Percentiles rank a stretch among this genome's conserved stretches.
Conservation (phyloP, 2,329 filamentous ascomycete genomes). For the Aspergillus clavatus region DNA sequence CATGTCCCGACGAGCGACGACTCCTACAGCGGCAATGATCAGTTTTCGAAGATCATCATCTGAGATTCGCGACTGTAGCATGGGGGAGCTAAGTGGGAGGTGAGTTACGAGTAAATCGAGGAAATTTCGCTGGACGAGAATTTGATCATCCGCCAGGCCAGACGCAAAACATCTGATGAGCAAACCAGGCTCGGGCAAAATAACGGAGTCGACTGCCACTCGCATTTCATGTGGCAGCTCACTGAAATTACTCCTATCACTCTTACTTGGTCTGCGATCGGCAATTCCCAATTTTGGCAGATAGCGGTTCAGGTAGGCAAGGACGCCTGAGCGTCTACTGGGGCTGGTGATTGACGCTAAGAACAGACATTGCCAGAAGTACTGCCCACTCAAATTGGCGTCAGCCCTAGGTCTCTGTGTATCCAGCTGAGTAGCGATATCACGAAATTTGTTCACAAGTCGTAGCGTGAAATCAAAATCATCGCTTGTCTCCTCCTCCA, state of each 20-base stretch:
- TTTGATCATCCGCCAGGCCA: constrained; percentile 78
- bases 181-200: constrained; percentile 79
- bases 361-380: constrained; percentile 98
- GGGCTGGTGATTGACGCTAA: constrained; percentile 86
- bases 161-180: constrained; percentile 88
- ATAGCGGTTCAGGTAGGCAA: constrained; percentile 77
- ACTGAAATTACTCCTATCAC: constrained; percentile 25
- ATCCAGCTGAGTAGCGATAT: constrained; percentile 51
- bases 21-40: constrained; percentile 74
- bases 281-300: constrained; percentile 64
- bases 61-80: constrained; percentile 71
- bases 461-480: constrained; percentile 86
- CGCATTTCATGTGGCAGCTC: constrained; percentile 25
- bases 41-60: constrained; percentile 73
- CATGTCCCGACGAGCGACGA: constrained; percentile 90
- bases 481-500: constrained; percentile 95
- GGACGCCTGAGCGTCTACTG: constrained; percentile 74
- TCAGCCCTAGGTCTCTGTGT: constrained; percentile 47
- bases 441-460: constrained; percentile 72
- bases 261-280: constrained; percentile 28
- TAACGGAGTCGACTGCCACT: constrained; percentile 44
- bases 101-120: constrained; percentile 88
- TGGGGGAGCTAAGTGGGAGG: constrained; percentile 74
- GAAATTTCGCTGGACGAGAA: constrained; percentile 90
- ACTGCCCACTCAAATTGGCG: constrained; percentile 64